Evolutionary conservation across 2,329 filamentous ascomycete species (phyloP).

Genomic region (Monosporascus sp.): DNA sequence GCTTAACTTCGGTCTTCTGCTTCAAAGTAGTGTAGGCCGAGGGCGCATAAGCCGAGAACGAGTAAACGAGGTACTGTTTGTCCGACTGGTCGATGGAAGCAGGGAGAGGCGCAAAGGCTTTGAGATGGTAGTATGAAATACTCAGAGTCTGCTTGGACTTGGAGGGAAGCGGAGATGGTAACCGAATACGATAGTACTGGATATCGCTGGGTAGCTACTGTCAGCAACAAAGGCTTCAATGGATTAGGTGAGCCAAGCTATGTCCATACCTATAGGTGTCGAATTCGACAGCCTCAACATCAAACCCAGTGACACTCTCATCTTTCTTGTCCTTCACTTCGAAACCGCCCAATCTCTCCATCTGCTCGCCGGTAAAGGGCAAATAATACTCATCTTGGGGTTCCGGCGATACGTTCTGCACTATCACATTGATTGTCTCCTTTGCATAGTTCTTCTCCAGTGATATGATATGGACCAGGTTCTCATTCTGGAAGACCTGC

Average conservation of each 20-base stretch:
- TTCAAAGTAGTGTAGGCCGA: slow-evolving; percentile 82
- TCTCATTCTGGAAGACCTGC: slow-evolving; percentile 88
- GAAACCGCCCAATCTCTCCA: slow-evolving; percentile 74
- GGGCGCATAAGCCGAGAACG: slow-evolving; percentile 78
- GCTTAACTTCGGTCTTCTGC: slow-evolving; percentile 97
- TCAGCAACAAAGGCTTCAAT: slow-evolving; percentile 15
- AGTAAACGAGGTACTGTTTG: slow-evolving; percentile 79
- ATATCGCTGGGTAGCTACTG: slow-evolving; percentile 44
- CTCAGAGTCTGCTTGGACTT: slow-evolving; percentile 77
- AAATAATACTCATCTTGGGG: slow-evolving; percentile 88
- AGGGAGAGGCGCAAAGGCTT: slow-evolving; percentile 74
- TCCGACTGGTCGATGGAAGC: slow-evolving; percentile 77
- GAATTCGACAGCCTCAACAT: slow-evolving; percentile 61
- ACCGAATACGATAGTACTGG: slow-evolving; percentile 79
- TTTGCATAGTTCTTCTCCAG: slow-evolving; percentile 88
- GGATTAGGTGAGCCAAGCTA: slow-evolving; percentile 4
- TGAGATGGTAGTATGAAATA: slow-evolving; percentile 78
- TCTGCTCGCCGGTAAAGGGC: slow-evolving; percentile 71
- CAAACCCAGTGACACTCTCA: slow-evolving; percentile 59
- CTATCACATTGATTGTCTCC: slow-evolving; percentile 87
- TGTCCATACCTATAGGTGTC: slow-evolving; percentile 50
- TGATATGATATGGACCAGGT: slow-evolving; percentile 84
- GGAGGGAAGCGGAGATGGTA: slow-evolving; percentile 70
- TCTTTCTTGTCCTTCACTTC: slow-evolving; percentile 94
- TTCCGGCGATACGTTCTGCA: slow-evolving; percentile 77